Evolutionary conservation across 2,329 filamentous ascomycete species (phyloP), one percentile per base, ranked within the genome.

Genomic region (Cytospora piceicola): DNA sequence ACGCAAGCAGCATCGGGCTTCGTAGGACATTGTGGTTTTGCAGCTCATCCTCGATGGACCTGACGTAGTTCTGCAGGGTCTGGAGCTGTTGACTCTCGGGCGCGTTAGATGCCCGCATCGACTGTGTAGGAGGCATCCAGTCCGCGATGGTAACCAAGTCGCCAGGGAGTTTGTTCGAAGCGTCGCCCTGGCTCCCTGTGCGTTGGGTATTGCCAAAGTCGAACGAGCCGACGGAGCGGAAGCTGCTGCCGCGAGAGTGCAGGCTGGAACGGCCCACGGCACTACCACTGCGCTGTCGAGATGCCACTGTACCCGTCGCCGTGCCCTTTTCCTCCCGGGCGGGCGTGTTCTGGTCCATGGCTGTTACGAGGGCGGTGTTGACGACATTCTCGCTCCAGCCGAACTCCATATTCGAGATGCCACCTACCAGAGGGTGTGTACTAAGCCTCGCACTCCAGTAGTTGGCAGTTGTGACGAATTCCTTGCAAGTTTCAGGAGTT

Each of bases 361-460:
- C 82, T 5, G 74, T 77, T 4, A 87, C 81, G 1, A 86, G 78
- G 11, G 83, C 79, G 63, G 82, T 86, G 71, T 87, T 88, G 72
- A 97, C 88, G 67, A 97, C 88, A 24, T 84, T 82, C 51, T 97
- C 93, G 71, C 93, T 92, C 95, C 95, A 99, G 61, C 95, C 95
- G 74, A 97, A 98, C 77, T 99, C 95, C 71, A 98, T 91, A 76
- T 97, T 99, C 78, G 92, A 96, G 71, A 99, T 91, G 64, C 94
- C 94, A 65, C 95, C 95, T 39, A 94, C 87, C 36, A 99, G 81
- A 2, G 95, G 95, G 74, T 98, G 93, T 68, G 96, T 97, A 73
- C 93, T 97, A 36, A 98, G 83, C 60, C 95, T 87, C 2, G 95
- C 94, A 73, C 93, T 95, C 95, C 95, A 99, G 79, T 98, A 99